Evolutionary conservation across 2,329 filamentous ascomycete genomes (phyloP).

Genomic region (Nemania diffusa): DNA sequence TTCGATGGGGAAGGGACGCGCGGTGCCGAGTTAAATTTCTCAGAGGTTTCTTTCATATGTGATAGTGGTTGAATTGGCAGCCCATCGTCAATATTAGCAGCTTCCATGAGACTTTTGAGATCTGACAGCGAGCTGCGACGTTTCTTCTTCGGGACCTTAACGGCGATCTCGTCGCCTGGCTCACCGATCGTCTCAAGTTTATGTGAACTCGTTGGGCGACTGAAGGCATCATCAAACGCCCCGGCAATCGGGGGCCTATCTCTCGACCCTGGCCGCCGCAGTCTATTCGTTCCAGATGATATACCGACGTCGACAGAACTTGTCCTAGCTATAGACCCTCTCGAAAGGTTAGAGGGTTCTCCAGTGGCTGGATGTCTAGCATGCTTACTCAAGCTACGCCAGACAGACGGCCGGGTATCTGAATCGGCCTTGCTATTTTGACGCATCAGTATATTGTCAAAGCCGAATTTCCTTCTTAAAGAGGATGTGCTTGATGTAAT

Average conservation of each 20-base stretch:
- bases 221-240: slow-evolving; percentile 66
- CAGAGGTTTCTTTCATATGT: slow-evolving; percentile 64
- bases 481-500: slow-evolving; percentile 88
- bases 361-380: slow-evolving; percentile 68
- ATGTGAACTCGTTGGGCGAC: slow-evolving; percentile 67
- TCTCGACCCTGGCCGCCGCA: slow-evolving; percentile 64
- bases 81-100: slow-evolving; percentile 63
- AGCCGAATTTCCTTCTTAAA: slow-evolving; percentile 83
- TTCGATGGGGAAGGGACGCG: slow-evolving; percentile 59
- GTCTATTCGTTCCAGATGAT: slow-evolving; percentile 60
- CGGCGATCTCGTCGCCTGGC: slow-evolving; percentile 56
- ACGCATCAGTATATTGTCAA: slow-evolving; percentile 78
- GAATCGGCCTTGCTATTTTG: slow-evolving; percentile 80
- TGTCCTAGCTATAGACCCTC: slow-evolving; percentile 73
- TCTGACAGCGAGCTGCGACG: slow-evolving; percentile 92
- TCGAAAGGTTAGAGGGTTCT: slow-evolving; percentile 73
- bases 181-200: slow-evolving; percentile 70
- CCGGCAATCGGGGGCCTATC: slow-evolving; percentile 70
- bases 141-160: slow-evolving; percentile 74
- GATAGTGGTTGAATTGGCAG: slow-evolving; percentile 59
- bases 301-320: slow-evolving; percentile 76
- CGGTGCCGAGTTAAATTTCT: slow-evolving; percentile 67
- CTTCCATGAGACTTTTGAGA: slow-evolving; percentile 74
- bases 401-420: slow-evolving; percentile 79
- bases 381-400: slow-evolving; percentile 89